Evolutionary conservation across 768 basidiomycete species (phyloP), one percentile per base, ranked within the genome.

Genomic region (Kwoniella dejecticola): DNA sequence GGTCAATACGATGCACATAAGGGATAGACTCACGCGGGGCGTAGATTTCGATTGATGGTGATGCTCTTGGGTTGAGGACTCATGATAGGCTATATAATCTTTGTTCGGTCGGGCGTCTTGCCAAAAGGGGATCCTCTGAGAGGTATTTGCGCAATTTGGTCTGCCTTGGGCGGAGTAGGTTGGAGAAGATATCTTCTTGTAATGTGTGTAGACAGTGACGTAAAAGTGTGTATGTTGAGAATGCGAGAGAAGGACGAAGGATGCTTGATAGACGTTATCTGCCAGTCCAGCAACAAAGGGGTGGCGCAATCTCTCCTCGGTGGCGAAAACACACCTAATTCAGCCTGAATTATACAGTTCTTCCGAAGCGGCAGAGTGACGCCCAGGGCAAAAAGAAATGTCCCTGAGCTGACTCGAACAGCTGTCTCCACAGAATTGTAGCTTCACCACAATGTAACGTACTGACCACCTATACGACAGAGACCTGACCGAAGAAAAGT

Each of bases 11-110:
- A 46, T 11, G 24, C 0, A 27, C 2, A 42, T 2, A 29, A 30
- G 24, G 54, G 46, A 41, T 27, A 41, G 11, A 69, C 73, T 61
- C 42, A 75, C 73, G 68, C 73, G 70, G 73, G 73, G 63, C 63
- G 47, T 55, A 72, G 60, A 75, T 75, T 71, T 47, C 70, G 63
- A 42, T 65, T 61, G 52, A 62, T 62, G 24, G 41, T 41, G 36
- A 62, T 62, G 29, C 45, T 62, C 33, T 42, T 31, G 4, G 60
- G 19, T 29, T 38, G 33, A 24, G 23, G 45, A 57, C 29, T 60
- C 58, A 60, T 60, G 49, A 33, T 60, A 42, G 53, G 46, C 56
- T 49, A 45, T 52, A 41, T 47, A 30, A 33, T 45, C 30, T 42
- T 63, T 40, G 24, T 31, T 49, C 11, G 19, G 47, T 63, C 55